These are phyloP conservation scores for Picea engelmannii DNA, from an alignment of 83 land plant species.

Conservation along the genomic window DNA sequence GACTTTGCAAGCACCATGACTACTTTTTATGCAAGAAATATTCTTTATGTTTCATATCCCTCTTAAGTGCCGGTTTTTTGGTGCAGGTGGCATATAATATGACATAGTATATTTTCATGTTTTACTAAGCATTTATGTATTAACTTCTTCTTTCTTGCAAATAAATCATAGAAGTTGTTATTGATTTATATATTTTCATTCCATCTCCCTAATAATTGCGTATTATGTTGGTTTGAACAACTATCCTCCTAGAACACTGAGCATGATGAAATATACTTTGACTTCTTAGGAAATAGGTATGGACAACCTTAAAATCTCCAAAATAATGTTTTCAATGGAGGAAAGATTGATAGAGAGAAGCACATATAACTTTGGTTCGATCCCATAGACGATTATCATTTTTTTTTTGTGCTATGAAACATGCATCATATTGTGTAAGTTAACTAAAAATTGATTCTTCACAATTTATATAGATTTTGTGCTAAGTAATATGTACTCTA, in stretches of 20 bases:
- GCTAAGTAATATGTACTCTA: too few relatives aligned
- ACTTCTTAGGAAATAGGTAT: slow-evolving; percentile 52
- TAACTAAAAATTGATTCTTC: not conserved
- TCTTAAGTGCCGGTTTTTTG: too few relatives aligned
- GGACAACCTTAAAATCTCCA: slow-evolving; percentile 48
- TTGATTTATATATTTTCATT: too few relatives aligned
- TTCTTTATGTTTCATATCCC: too few relatives aligned
- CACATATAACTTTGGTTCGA: slow-evolving; percentile 66
- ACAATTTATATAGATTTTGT: too few relatives aligned
- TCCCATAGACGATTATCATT: slow-evolving; percentile 46
- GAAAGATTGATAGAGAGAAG: slow-evolving; percentile 44
- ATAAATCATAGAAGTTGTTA: too few relatives aligned
- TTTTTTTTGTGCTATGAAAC: slow-evolving; percentile 58
- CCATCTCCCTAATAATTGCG: too few relatives aligned
- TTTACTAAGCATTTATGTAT: too few relatives aligned
- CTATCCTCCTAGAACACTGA: slow-evolving; percentile 36
- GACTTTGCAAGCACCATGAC: slow-evolving; percentile 77
- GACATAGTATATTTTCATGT: too few relatives aligned
- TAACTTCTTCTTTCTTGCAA: too few relatives aligned
- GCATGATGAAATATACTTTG: slow-evolving; percentile 36
- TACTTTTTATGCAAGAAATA: slow-evolving; percentile 64
- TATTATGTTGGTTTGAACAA: slow-evolving; percentile 1
- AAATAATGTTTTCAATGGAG: slow-evolving; percentile 55
- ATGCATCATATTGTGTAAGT: slow-evolving; percentile 52
- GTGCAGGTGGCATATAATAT: too few relatives aligned